Evolutionary conservation across 495 filamentous ascomycete species (phyloP), one percentile per base, ranked within the genome.

Genomic region (Xylaria curta): DNA sequence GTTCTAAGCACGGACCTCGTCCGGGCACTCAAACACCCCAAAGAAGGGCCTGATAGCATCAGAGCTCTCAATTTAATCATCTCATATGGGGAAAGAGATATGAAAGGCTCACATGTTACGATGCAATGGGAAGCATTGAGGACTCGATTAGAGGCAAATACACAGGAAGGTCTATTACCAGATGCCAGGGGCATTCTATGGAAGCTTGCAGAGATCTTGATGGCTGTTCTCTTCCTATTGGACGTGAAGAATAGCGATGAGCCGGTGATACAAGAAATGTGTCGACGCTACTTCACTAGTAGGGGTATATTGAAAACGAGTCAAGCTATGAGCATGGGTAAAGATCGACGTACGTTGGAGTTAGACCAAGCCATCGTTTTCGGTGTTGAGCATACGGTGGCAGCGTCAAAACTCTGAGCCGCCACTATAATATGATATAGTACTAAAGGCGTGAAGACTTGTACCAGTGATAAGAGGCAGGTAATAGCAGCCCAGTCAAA

Each of bases 1-100:
- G 88, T 92, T 1, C 78, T 93, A 24, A 86, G 85, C 9, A 87
- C 82, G 28, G 90, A 92, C 71, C 77, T 87, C 26, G 81, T 90
- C 59, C 79, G 86, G 2, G 85, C 72, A 3, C 51, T 75, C 4
- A 73, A 63, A 31, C 71, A 75, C 56, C 61, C 62, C 13, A 72
- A 62, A 21, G 51, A 28, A 33, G 70, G 70, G 24, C 5, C 51
- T 2, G 63, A 67, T n/a, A 67, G 70, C 26, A 58, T 72, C 15
- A 53, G 24, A 49, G 70, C 69, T 13, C 60, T 71, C 12, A 21
- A 65, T 15, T 51, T 40, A 0, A n/a, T 47, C 47, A 65, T 71
- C n/a, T 44, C 21, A 5, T 47, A 40, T 4, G 58, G 38, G 24
- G 21, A 6, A 13, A 47, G 24, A n/a, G 60, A 65, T 19, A 10